phyloP scores from a whole-genome alignment of 2,329 filamentous ascomycete genomes.

The Aspergillus fischeri region DNA sequence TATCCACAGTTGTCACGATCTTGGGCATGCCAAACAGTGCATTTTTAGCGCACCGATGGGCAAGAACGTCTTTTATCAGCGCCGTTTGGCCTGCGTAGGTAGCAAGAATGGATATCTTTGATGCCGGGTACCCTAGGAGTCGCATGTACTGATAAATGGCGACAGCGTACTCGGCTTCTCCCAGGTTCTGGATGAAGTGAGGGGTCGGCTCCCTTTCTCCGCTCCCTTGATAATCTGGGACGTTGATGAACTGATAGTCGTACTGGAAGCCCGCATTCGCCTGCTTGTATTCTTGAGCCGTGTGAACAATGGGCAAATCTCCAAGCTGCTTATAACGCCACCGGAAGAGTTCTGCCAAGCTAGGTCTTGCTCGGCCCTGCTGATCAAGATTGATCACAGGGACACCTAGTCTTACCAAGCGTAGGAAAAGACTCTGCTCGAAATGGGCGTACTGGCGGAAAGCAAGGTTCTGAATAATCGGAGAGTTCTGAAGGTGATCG shows the following conservation, averaged over 20 bases:
- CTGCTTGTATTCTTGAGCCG: slow-evolving; percentile 64
- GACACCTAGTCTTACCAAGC: slow-evolving; percentile 86
- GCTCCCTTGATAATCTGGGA: slow-evolving; percentile 83
- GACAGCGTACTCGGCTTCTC: slow-evolving; percentile 94
- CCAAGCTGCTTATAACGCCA: slow-evolving; percentile 85
- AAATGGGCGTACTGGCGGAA: slow-evolving; percentile 94
- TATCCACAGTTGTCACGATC: slow-evolving; percentile 91
- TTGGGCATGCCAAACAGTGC: slow-evolving; percentile 83
- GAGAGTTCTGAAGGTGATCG: slow-evolving; percentile 95
- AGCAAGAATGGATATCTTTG: slow-evolving; percentile 79
- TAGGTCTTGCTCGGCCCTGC: slow-evolving; percentile 84
- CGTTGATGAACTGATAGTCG: slow-evolving; percentile 96
- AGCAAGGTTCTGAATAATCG: slow-evolving; percentile 88
- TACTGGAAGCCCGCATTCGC: slow-evolving; percentile 91
- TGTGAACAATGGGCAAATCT: slow-evolving; percentile 71
- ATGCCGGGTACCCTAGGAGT: slow-evolving; percentile 82
- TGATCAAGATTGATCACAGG: slow-evolving; percentile 85
- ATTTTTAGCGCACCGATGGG: slow-evolving; percentile 77
- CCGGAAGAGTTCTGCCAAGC: slow-evolving; percentile 82
- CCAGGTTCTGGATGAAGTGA: slow-evolving; percentile 94
- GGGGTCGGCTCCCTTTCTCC: slow-evolving; percentile 87
- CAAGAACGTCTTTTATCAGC: slow-evolving; percentile 80
- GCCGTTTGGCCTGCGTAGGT: slow-evolving; percentile 92
- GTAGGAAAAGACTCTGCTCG: slow-evolving; percentile 90
- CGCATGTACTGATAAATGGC: slow-evolving; percentile 98